Conservation (phyloP, 2,329 filamentous ascomycete genomes). For the Colletotrichum sp. region DNA sequence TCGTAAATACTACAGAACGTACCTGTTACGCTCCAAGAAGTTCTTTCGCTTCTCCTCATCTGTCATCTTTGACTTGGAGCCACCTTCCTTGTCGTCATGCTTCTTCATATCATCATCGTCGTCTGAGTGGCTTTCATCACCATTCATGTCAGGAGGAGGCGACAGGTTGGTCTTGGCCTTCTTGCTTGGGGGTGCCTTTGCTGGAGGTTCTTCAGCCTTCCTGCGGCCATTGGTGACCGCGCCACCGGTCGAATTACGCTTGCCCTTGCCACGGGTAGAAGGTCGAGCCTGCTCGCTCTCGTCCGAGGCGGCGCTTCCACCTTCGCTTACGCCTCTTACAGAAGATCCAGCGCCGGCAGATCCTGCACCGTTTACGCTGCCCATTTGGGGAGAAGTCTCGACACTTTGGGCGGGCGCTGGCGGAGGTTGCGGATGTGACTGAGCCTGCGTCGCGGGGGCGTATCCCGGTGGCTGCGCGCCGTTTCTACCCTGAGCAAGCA, state of each 20-base stretch:
- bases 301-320: conserved; percentile 74
- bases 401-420: conserved; percentile 37
- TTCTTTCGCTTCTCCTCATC: conserved; percentile 99
- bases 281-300: conserved; percentile 73
- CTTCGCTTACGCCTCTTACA: conserved; percentile 67
- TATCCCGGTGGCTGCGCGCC: conserved; percentile 58
- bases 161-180: conserved; percentile 68
- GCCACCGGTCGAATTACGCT: conserved; percentile 60
- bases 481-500: conserved; percentile 81
- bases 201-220: conserved; percentile 73
- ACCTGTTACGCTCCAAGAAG: conserved; percentile 96
- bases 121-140: conserved; percentile 34
- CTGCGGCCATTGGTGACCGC: conserved; percentile 68
- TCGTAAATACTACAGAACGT: conserved; percentile 35
- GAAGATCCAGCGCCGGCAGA: conserved; percentile 40
- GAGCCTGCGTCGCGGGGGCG: conserved; percentile 48
- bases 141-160: conserved; percentile 31
- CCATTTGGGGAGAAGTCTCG: conserved; percentile 57
- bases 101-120: conserved; percentile 57
- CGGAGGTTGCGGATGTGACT: conserved; percentile 55
- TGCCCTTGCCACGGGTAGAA: conserved; percentile 69
- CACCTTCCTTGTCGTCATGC: conserved; percentile 54
- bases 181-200: conserved; percentile 71
- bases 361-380: conserved; percentile 49
- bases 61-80: conserved; percentile 82